Conservation (phyloP, 2,329 filamentous ascomycete species). For the Aspergillus jensenii region DNA sequence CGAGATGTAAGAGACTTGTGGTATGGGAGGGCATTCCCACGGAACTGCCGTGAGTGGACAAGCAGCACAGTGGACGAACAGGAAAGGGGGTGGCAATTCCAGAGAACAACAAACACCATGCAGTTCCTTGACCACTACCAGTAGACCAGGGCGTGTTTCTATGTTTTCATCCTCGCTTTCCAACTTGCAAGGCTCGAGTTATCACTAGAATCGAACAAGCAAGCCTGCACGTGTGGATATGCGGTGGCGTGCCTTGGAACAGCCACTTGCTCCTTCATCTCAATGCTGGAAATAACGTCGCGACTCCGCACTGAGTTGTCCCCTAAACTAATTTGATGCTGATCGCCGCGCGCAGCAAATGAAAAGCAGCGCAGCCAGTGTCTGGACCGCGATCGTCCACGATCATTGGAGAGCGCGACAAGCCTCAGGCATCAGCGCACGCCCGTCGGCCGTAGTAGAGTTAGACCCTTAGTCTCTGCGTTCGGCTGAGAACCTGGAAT, state of each 20-base stretch:
- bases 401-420: not conserved
- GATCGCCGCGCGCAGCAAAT: slow-evolving; percentile 5
- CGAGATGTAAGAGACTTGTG: not conserved
- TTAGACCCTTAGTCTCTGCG: not conserved
- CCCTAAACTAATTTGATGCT: slow-evolving; percentile 2
- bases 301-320: not conserved
- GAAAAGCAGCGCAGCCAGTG: not conserved
- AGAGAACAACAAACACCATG: not conserved
- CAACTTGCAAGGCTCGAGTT: too few relatives aligned
- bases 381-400: not conserved
- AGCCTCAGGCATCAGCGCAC: not conserved
- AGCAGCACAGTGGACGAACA: slow-evolving; percentile 1
- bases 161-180: too few relatives aligned
- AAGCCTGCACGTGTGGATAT: not conserved
- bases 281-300: not conserved
- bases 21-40: not conserved
- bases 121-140: too few relatives aligned
- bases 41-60: not conserved
- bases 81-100: slow-evolving; percentile 16
- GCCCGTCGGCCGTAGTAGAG: not conserved
- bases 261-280: slow-evolving; percentile 6
- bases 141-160: too few relatives aligned
- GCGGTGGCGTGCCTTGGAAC: slow-evolving; percentile 8
- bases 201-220: not conserved
- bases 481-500: slow-evolving; percentile 5